Evolutionary conservation across 2,329 filamentous ascomycete genomes (phyloP).

Genomic region (Xylariaceae sp.): DNA sequence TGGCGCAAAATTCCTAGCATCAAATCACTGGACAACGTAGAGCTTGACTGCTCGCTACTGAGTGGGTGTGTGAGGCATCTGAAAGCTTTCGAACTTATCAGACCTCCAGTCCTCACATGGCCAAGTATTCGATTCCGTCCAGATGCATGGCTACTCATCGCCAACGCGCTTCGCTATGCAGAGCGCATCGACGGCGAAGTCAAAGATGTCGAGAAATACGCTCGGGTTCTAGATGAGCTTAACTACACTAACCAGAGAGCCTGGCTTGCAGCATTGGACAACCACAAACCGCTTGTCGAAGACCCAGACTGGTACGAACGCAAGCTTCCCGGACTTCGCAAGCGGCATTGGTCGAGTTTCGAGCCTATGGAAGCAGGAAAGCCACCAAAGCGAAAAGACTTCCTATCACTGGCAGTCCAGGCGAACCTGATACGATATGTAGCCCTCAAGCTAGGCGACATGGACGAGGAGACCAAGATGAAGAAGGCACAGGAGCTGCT

Average conservation of each 20-base stretch:
- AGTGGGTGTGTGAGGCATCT: slow-evolving; percentile 27
- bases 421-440: slow-evolving; percentile 25
- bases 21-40: slow-evolving; percentile 14
- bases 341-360: slow-evolving; percentile 27
- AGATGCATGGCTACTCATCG: slow-evolving; percentile 27
- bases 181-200: slow-evolving; percentile 22
- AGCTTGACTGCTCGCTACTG: slow-evolving; percentile 24
- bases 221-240: slow-evolving; percentile 25
- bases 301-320: slow-evolving; percentile 28
- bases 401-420: slow-evolving; percentile 25
- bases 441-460: slow-evolving; percentile 14
- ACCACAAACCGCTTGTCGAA: slow-evolving; percentile 26
- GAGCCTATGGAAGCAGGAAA: slow-evolving; percentile 31
- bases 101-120: slow-evolving; percentile 25
- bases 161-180: slow-evolving; percentile 26
- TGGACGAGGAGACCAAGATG: slow-evolving; percentile 12
- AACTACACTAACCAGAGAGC: slow-evolving; percentile 23
- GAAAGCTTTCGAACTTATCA: slow-evolving; percentile 21
- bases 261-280: slow-evolving; percentile 23
- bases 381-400: slow-evolving; percentile 27
- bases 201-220: slow-evolving; percentile 19
- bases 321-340: slow-evolving; percentile 21
- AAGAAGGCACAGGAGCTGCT: slow-evolving; percentile 29
- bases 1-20: slow-evolving; percentile 23
- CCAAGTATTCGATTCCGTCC: slow-evolving; percentile 27